Evolutionary conservation across 345 rosid genomes (phyloP), one percentile per base, ranked within the genome.

Genomic region (Citrus australasica): DNA sequence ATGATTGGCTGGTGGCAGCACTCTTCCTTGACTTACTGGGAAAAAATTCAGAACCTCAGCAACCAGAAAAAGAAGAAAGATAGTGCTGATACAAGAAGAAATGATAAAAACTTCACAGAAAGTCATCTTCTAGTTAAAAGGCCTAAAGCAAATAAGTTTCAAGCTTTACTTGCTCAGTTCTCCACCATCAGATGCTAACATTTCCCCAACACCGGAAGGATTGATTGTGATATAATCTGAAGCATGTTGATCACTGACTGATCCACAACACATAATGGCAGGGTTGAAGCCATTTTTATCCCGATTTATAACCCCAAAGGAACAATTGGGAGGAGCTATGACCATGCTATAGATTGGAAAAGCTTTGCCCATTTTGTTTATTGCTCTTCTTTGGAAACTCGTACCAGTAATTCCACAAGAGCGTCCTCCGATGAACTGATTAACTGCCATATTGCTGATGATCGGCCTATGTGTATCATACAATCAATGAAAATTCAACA

Each of bases 201-300:
- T 74, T 22, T 67, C 76, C 38, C 30, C 74, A 59, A 59, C 56
- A 51, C 42, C 22, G 13, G 83, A 58, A 38, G 80, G 40, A 60
- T 35, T 66, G 53, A 61, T n/a, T 19, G 55, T 28, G 21, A 78
- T 64, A 70, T 69, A 65, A 32, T 80, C 83, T 35, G 83, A 63
- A 77, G 66, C 71, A 71, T 61, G 65, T 35, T 76, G 77, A 75
- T 61, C 55, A 70, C 64, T 62, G 64, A 81, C 63, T 16, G 80
- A 71, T 22, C 69, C 82, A 56, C 80, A 72, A 76, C 86, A 79
- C 58, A 70, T 83, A 33, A 77, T 64, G 75, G 53, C 80, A 73
- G 46, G 55, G 48, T 73, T 73, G 40, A 48, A 62, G 24, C 76
- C 77, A 64, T 11, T 33, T 33, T 67, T 64, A 28, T 53, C 33